Base-by-base conservation (phyloP, 805 yeast genomes). In the Cyberlindnera suaveolens region DNA sequence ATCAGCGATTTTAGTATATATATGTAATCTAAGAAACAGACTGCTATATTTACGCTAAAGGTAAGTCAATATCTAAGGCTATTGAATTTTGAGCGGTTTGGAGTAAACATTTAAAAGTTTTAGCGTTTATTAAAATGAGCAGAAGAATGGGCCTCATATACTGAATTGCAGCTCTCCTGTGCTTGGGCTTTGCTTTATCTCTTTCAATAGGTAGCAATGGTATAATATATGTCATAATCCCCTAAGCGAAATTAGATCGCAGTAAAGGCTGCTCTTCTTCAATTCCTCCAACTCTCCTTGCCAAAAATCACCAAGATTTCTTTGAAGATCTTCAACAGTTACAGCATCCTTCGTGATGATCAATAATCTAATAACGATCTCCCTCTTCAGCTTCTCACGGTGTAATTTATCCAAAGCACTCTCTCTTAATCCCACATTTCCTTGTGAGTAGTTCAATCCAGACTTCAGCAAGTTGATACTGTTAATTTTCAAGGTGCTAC, bases 361-460 rank as follows among this genome's bases (percentile, higher is more conserved):
- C 9, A 56, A 45, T 13, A 58, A 39, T 10, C 62, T 31, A 1
- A 50, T 40, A 2, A 54, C 44, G 33, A 57, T 56, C 35, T 56
- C 58, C 19, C 61, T 46, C 26, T 45, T 46, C 3, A 45, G 15
- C 31, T 52, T 56, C 40, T 53, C 53, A 18, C 58, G 47, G 15
- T 30, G 42, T 5, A 57, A 31, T 36, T 44, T 53, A 34, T 54
- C 54, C n/a, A 42, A 13, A 0, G 46, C 34, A 0, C 50, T 39
- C 39, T 58, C 62, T 37, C 61, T 40, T 18, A 58, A 38, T 4
- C 62, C 62, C 36, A 57, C 56, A 35, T 53, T 54, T 1, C 51
- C 47, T 19, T 52, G 52, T 15, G 50, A 38, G 16, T 53, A 30
- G 38, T 46, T 49, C 17, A 54, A 19, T 0, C 58, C 61, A 27